A percentile compares a stretch with the other conserved stretches of the same genome.
Conservation (phyloP, 768 basidiomycete species). For the Trametes cinnabarina region DNA sequence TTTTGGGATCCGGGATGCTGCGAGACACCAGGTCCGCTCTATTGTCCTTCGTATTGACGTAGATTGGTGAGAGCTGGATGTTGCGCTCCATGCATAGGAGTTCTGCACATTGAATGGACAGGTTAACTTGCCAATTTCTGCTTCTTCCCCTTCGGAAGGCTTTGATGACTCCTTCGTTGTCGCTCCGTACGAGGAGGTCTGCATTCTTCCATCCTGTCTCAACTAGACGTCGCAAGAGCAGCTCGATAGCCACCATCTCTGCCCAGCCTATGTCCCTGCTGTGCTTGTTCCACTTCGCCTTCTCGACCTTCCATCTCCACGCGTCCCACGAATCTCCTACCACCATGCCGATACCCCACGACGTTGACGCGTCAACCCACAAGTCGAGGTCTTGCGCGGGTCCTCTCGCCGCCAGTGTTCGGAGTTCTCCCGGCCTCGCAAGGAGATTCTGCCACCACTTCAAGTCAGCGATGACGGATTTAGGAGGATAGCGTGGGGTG, state of each 20-base stretch:
- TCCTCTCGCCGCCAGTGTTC: background rate
- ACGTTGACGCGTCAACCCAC: background rate
- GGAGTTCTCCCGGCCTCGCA: background rate
- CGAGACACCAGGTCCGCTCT: slow-evolving; percentile 5
- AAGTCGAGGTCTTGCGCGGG: background rate
- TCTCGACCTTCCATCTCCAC: background rate
- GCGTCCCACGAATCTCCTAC: background rate
- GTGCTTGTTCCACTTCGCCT: background rate
- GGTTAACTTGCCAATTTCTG: slow-evolving; percentile 1
- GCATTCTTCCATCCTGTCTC: background rate
- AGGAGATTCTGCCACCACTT: slow-evolving; percentile 33
- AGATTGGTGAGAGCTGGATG: background rate
- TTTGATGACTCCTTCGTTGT: background rate
- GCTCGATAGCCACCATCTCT: slow-evolving; percentile 6
- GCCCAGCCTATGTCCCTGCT: slow-evolving; percentile 9
- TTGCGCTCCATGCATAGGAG: background rate
- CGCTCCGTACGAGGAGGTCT: background rate
- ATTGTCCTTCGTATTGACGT: slow-evolving; percentile 1
- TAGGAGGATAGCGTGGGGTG: slow-evolving; percentile 18
- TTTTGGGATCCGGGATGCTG: background rate
- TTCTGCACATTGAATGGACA: background rate
- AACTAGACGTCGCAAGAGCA: background rate
- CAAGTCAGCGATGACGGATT: slow-evolving; percentile 28
- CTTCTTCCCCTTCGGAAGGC: background rate
- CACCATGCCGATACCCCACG: background rate